phyloP scores from a whole-genome alignment of 306 rosid genomes.

The Betula pendula region DNA sequence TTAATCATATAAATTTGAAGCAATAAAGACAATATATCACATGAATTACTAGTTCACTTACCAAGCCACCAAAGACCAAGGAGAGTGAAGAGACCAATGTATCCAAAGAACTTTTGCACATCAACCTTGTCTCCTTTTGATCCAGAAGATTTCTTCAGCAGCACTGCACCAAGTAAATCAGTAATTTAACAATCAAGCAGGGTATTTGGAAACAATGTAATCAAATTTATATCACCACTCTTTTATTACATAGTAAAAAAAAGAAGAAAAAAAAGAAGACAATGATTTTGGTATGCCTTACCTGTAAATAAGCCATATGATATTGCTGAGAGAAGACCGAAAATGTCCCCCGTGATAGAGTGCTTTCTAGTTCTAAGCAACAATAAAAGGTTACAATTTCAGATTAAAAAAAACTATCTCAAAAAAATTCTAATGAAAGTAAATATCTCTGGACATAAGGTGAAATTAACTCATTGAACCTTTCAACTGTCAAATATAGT shows the following conservation, averaged over 20 bases:
- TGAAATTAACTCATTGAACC: background rate
- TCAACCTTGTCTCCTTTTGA: constrained; percentile 65
- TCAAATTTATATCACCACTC: background rate
- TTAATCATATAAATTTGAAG: background rate
- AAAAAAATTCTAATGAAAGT: background rate
- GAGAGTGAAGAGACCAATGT: constrained; percentile 67
- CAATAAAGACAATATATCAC: background rate
- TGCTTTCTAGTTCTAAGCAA: constrained; percentile 52
- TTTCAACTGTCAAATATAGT: background rate
- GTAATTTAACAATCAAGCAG: constrained; percentile 16
- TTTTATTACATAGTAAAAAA: background rate
- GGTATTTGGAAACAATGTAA: background rate
- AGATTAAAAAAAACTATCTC: constrained; percentile 12
- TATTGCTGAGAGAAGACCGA: constrained; percentile 68
- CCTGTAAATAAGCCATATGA: constrained; percentile 71
- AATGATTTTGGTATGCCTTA: constrained; percentile 6
- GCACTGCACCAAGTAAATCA: constrained; percentile 41
- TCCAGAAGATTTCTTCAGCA: constrained; percentile 71
- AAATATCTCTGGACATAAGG: background rate
- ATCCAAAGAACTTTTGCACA: constrained; percentile 73
- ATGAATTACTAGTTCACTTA: constrained; percentile 27
- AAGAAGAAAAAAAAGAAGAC: background rate
- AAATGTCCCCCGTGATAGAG: constrained; percentile 50
- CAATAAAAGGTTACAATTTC: constrained; percentile 14
- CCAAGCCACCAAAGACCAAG: constrained; percentile 89